Evolutionary conservation across 768 basidiomycete species (phyloP).

Genomic region (Amanita inopinata): DNA sequence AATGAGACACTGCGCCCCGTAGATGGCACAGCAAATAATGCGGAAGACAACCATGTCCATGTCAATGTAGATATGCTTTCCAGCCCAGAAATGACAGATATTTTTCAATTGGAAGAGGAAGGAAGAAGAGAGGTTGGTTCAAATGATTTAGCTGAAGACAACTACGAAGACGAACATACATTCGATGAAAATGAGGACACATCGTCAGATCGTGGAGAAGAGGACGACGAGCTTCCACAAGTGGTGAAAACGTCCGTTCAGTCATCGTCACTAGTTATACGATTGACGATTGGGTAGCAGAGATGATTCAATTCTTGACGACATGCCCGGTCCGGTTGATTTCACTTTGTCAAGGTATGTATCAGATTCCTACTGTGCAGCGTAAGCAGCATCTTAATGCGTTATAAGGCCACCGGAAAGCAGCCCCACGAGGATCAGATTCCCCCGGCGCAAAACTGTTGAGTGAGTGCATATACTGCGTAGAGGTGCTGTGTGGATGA

Average conservation of each 20-base stretch:
- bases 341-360: not conserved
- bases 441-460: no score
- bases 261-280: not conserved
- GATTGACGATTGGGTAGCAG: not conserved
- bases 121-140: constrained; percentile 14
- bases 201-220: not conserved
- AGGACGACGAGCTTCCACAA: not conserved
- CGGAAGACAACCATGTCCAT: constrained; percentile 17
- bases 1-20: not conserved
- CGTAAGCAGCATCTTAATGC: no score
- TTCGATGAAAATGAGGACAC: not conserved
- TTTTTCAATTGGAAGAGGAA: constrained; percentile 16
- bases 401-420: no score
- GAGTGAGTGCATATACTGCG: not conserved
- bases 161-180: constrained; percentile 11
- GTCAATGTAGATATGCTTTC: constrained; percentile 47
- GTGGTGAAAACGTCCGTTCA: not conserved
- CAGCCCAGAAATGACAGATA: constrained; percentile 35
- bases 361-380: not conserved
- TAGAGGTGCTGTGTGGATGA: not conserved
- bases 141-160: constrained; percentile 5
- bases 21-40: constrained; percentile 5
- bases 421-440: not conserved
- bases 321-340: not conserved
- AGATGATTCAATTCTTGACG: constrained; percentile 1